Evolutionary conservation across 2,329 filamentous ascomycete species (phyloP).

Genomic region (Xylaria sp.): DNA sequence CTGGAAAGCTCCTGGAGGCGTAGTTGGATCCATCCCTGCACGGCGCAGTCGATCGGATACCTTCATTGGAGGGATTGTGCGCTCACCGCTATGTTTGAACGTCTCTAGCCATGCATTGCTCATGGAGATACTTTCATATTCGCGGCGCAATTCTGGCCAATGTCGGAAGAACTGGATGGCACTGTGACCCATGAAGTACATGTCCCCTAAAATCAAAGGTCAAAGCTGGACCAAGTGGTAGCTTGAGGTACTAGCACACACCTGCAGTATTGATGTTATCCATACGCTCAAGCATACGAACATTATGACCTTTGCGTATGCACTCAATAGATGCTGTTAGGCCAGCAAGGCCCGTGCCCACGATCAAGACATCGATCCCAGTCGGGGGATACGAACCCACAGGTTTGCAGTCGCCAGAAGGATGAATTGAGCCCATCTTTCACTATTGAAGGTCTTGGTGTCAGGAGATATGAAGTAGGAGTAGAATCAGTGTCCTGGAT

Average conservation of each 20-base stretch:
- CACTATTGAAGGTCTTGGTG: neutral
- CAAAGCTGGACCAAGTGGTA: constrained; percentile 9
- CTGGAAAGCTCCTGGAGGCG: constrained; percentile 65
- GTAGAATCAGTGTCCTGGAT: too few species aligned
- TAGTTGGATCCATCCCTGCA: constrained; percentile 54
- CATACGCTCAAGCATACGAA: constrained; percentile 60
- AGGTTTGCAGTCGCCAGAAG: constrained; percentile 56
- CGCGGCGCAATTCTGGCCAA: constrained; percentile 63
- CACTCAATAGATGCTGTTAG: constrained; percentile 71
- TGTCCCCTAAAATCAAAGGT: constrained; percentile 58
- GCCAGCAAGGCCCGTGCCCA: constrained; percentile 69
- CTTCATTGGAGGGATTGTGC: constrained; percentile 59
- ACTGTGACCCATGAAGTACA: constrained; percentile 69
- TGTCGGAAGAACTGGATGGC: constrained; percentile 66
- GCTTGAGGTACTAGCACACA: constrained; percentile 44
- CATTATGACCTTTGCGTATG: constrained; percentile 67
- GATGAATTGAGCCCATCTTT: constrained; percentile 45
- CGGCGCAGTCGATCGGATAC: constrained; percentile 61
- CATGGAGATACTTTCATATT: constrained; percentile 63
- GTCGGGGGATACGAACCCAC: constrained; percentile 62
- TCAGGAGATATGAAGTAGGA: neutral
- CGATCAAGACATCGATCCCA: constrained; percentile 62
- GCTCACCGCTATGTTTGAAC: constrained; percentile 64
- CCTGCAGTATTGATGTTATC: constrained; percentile 63
- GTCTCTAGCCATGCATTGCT: constrained; percentile 67